Percentiles rank a stretch among this genome's conserved stretches.
Conservation (phyloP, 768 basidiomycete genomes). For the Boletus subcaerulescens region DNA sequence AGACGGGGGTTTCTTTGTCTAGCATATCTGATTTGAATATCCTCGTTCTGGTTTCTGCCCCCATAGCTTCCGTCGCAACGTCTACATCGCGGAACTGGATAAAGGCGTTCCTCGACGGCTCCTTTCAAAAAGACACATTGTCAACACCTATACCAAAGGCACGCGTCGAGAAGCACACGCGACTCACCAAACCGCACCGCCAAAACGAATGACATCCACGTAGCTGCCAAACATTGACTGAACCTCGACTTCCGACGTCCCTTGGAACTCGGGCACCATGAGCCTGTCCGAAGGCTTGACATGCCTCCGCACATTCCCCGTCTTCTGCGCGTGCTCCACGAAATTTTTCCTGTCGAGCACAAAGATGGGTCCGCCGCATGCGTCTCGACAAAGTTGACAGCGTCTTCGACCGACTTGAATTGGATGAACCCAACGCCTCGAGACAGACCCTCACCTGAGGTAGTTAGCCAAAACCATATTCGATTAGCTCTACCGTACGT, state of each 20-base stretch:
- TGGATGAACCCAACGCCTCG: constrained; percentile 48
- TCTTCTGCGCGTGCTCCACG: constrained; percentile 37
- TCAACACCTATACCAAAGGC: not conserved
- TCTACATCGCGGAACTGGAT: constrained; percentile 49
- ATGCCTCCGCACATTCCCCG: not conserved
- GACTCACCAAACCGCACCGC: constrained; percentile 33
- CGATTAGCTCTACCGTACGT: not conserved
- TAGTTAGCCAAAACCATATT: constrained; percentile 6
- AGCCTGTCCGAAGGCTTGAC: constrained; percentile 31
- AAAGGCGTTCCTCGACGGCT: constrained; percentile 41
- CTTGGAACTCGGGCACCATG: constrained; percentile 26
- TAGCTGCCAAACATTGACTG: constrained; percentile 23
- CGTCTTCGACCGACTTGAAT: constrained; percentile 37
- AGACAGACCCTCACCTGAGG: constrained; percentile 33
- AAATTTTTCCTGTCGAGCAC: constrained; percentile 44
- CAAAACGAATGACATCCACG: constrained; percentile 11
- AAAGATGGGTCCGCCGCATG: constrained; percentile 45
- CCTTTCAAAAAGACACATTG: constrained; percentile 19
- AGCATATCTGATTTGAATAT: constrained; percentile 15
- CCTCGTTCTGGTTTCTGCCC: constrained; percentile 26
- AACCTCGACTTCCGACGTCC: constrained; percentile 25
- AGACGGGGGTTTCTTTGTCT: constrained; percentile 14
- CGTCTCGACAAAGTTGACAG: constrained; percentile 36
- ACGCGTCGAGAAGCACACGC: not conserved
- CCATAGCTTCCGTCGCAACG: constrained; percentile 47